Conservation (phyloP, 495 filamentous ascomycete species). For the Endocarpon pusillum region DNA sequence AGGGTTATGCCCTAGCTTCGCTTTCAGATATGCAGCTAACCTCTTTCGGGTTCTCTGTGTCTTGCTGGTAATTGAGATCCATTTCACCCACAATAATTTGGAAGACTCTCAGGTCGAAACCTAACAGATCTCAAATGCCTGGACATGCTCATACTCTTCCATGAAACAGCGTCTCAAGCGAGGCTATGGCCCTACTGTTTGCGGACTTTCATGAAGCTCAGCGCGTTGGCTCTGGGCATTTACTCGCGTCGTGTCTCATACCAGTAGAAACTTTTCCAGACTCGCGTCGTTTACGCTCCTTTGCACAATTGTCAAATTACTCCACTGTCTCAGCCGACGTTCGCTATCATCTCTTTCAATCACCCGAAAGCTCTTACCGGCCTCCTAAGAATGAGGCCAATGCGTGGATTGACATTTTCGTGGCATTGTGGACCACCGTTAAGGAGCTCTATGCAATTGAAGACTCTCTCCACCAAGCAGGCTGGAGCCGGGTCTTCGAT, state of each 20-base stretch:
- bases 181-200: conserved; percentile 49
- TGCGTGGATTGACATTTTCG: conserved; percentile 71
- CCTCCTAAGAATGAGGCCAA: conserved; percentile 45
- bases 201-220: conserved; percentile 44
- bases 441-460: conserved; percentile 46
- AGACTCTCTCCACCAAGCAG: conserved; percentile 23
- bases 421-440: conserved; percentile 64
- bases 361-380: conserved; percentile 23
- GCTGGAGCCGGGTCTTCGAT: conserved; percentile 63
- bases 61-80: too few species aligned
- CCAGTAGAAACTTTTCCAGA: conserved; percentile 42
- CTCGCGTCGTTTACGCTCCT: conserved; percentile 37
- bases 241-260: conserved; percentile 49
- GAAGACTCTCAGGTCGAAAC: too few species aligned
- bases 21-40: too few species aligned
- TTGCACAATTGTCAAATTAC: conserved; percentile 42
- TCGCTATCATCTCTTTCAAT: conserved; percentile 41
- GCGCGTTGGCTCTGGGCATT: conserved; percentile 36
- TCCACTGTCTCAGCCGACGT: conserved; percentile 45
- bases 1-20: too few species aligned
- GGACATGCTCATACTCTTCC: too few species aligned
- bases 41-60: too few species aligned
- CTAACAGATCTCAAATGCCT: too few species aligned
- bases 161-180: too few species aligned
- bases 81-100: too few species aligned